Evolutionary conservation across 129 eudicot species (phyloP), one percentile per base, ranked within the genome.

Genomic region (Flaveria robusta): DNA sequence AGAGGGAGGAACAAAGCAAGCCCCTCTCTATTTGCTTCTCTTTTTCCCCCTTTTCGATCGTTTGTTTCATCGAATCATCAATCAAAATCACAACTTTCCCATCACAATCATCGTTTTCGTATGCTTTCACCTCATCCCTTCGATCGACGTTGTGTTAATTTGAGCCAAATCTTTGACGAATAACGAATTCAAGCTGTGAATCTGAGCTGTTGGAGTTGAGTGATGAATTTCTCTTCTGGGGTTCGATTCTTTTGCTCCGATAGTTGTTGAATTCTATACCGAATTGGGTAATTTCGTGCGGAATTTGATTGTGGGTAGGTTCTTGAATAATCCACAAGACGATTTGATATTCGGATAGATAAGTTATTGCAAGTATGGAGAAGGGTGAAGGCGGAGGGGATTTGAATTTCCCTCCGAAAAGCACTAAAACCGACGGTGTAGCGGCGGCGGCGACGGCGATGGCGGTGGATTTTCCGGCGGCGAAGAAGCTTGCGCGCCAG

Each of bases 401-500:
- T 84, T 76, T 86, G 73, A 86, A 85, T 83, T 77, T 89, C 79
- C 89, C 89, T 86, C 86, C 87, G 67, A 85, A 85, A 47, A 82
- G 63, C 85, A 85, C 62, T 51, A 83, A 81, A 83, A 59, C 83
- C 58, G 92, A 81, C 70, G 66, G 65, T 43, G 26, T 76, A 34
- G 8, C 39, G 56, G 27, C 46, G 41, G n/a, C 77, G 20, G 27
- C 34, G 1, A 11, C 27, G 46, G n/a, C 20, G 43, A 22, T 16
- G 27, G 18, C 77, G 27, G 19, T 68, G 77, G 94, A 84, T 84
- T 70, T 74, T 10, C 90, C 91, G 60, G 82, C 90, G 27, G 79
- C 85, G 77, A 88, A 87, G 83, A 89, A 84, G 87, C 89, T 88
- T 9, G 92, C 87, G 12, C 84, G 96, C 87, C 96, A 92, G 83